Evolutionary conservation across 345 rosid genomes (phyloP).

Genomic region (Isatis tinctoria): DNA sequence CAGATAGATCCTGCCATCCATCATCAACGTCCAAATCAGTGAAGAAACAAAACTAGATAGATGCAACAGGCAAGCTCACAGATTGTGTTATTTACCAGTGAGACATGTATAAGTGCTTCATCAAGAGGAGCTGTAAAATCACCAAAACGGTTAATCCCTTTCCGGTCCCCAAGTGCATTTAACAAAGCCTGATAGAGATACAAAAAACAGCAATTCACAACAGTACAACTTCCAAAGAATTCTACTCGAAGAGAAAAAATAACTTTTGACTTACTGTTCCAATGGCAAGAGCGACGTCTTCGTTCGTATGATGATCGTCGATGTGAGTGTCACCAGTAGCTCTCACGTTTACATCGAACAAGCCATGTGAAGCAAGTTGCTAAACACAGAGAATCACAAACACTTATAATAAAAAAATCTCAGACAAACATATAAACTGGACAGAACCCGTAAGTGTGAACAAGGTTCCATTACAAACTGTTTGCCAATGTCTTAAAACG

Average conservation of each 20-base stretch:
- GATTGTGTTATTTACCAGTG: slow-evolving; percentile 46
- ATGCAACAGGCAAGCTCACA: background rate
- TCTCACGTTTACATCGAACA: slow-evolving; percentile 80
- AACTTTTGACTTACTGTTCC: slow-evolving; percentile 51
- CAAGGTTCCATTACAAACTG: background rate
- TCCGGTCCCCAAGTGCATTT: slow-evolving; percentile 85
- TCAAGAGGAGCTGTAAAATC: slow-evolving; percentile 95
- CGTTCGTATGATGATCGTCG: slow-evolving; percentile 92
- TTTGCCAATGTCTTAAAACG: too few relatives aligned
- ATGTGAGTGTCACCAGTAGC: slow-evolving; percentile 87
- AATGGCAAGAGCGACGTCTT: slow-evolving; percentile 87
- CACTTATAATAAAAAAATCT: background rate
- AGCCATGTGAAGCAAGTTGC: slow-evolving; percentile 96
- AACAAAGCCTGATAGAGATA: slow-evolving; percentile 54
- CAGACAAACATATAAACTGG: background rate
- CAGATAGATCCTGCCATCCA: slow-evolving; percentile 71
- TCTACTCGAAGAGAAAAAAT: background rate
- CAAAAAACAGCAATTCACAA: background rate
- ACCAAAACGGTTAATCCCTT: slow-evolving; percentile 87
- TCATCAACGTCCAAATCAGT: background rate
- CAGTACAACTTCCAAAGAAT: background rate
- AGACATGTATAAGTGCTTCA: slow-evolving; percentile 83
- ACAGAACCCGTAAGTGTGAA: background rate
- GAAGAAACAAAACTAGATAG: background rate
- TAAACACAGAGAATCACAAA: slow-evolving; percentile 17